A percentile compares a stretch with the other conserved stretches of the same genome.
Conservation (phyloP, 352 stramenopile species). For the Peronosclerospora sorghi region DNA sequence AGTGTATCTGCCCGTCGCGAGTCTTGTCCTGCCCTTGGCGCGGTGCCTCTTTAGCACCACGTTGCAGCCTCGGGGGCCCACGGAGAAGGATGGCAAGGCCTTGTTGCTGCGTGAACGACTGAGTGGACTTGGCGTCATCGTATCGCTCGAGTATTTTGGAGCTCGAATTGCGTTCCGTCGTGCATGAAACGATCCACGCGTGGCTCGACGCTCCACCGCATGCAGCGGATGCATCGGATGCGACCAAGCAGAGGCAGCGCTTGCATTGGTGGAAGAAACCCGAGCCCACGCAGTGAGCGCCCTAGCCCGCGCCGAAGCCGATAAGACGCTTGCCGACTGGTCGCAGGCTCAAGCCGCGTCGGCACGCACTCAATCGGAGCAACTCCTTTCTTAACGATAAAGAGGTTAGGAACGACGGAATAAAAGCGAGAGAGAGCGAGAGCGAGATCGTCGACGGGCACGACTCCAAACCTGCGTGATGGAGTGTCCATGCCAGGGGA, state of each 20-base stretch:
- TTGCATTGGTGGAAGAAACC: no score
- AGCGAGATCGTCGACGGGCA: no score
- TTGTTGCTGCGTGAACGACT: slow-evolving; percentile 71
- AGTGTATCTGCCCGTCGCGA: slow-evolving; percentile 64
- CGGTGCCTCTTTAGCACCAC: slow-evolving; percentile 63
- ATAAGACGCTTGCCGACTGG: no score
- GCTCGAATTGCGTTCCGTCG: slow-evolving; percentile 27
- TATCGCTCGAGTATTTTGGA: slow-evolving; percentile 43
- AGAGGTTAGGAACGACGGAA: no score
- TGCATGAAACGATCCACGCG: slow-evolving; percentile 22
- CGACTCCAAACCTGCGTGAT: no score
- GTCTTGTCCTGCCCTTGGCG: slow-evolving; percentile 44
- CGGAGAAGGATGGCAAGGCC: slow-evolving; percentile 16
- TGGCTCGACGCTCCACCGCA: slow-evolving; percentile 31
- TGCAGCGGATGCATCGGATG: slow-evolving; percentile 1
- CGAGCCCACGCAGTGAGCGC: no score
- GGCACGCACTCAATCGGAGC: no score
- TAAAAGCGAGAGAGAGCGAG: no score
- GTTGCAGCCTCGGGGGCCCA: slow-evolving; percentile 37
- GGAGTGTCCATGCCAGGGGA: no score
- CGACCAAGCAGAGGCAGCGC: slow-evolving; percentile 5
- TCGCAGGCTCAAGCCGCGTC: no score
- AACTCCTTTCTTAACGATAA: no score
- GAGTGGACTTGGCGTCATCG: slow-evolving; percentile 49
- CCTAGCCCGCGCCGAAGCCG: no score